Conservation (phyloP, 1,284 basidiomycete species). For the Malassezia caprae region DNA sequence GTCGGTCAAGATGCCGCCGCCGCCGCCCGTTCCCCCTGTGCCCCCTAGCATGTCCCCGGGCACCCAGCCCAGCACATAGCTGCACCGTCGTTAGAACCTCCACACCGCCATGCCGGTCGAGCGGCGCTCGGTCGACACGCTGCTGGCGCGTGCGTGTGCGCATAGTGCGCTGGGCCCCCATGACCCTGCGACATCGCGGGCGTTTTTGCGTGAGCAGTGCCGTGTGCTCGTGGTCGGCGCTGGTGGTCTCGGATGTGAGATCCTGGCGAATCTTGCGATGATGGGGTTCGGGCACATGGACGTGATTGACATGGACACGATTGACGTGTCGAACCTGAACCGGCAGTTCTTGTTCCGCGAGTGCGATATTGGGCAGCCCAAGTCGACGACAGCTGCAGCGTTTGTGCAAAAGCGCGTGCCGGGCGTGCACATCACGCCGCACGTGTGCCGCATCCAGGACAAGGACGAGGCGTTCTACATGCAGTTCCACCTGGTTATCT, state of each 20-base stretch:
- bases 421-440: conserved; percentile 87
- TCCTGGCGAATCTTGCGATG: conserved; percentile 40
- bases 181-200: conserved; percentile 54
- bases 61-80: background rate
- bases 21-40: conserved; percentile 72
- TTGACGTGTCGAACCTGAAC: conserved; percentile 97
- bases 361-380: conserved; percentile 85
- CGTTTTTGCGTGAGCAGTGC: conserved; percentile 69
- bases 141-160: background rate
- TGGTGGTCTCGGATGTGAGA: conserved; percentile 46
- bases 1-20: conserved; percentile 58
- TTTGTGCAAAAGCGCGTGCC: conserved; percentile 76
- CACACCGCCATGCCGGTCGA: background rate
- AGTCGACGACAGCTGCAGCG: conserved; percentile 84
- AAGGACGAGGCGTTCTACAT: conserved; percentile 91
- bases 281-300: conserved; percentile 95
- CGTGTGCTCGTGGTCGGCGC: conserved; percentile 85
- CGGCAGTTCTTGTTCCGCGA: conserved; percentile 91
- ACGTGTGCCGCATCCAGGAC: conserved; percentile 89
- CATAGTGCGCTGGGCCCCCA: background rate
- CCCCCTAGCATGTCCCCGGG: conserved; percentile 54
- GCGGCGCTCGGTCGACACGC: background rate
- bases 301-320: conserved; percentile 99
- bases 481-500: conserved; percentile 92
- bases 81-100: background rate